Evolutionary conservation across 129 eudicot genomes (phyloP), one percentile per base, ranked within the genome.

Genomic region (Pittosporum tobira): DNA sequence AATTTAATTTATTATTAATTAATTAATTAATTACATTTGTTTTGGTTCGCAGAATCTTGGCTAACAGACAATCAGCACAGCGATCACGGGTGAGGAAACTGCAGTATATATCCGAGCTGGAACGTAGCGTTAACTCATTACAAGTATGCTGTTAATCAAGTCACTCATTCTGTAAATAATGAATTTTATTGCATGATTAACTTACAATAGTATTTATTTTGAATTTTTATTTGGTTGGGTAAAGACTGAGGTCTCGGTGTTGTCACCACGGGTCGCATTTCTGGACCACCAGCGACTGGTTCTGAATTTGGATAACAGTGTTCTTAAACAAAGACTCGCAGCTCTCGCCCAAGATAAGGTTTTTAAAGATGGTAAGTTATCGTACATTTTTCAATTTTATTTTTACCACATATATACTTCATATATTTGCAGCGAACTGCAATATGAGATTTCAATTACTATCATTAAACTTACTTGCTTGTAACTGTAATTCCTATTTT

Each of bases 51-150:
- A 84, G 98, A 64, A 90, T 90, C 28, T 69, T 91, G 80, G 98
- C 98, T 0, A 91, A 91, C 54, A 72, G 98, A 48, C 98, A 91
- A 71, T 91, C 98, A 29, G 98, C 98, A 34, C 98, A 91, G 59
- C 76, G 95, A 55, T 91, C 98, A 29, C 67, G 98, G 63, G 98
- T 91, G 83, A 80, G 95, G 78, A 91, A 91, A 71, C 56, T 91
- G 64, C 98, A 91, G 25, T 91, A 91, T 65, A 81, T 91, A 45
- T 91, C 95, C 4, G 98, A 91, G 79, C 84, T 91, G 3, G 95
- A 91, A 73, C 88, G 94, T 34, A 84, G 90, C 49, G 98, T 91
- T n/a, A 86, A 79, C 49, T 78, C 98, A 12, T 71, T 91, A 48
- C 98, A 91, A 60, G 98, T 91, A 78, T 36, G 84, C 59, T 10